Conservation (phyloP, 371 early-diverging fungal species). For the Nematocida ironsii region DNA sequence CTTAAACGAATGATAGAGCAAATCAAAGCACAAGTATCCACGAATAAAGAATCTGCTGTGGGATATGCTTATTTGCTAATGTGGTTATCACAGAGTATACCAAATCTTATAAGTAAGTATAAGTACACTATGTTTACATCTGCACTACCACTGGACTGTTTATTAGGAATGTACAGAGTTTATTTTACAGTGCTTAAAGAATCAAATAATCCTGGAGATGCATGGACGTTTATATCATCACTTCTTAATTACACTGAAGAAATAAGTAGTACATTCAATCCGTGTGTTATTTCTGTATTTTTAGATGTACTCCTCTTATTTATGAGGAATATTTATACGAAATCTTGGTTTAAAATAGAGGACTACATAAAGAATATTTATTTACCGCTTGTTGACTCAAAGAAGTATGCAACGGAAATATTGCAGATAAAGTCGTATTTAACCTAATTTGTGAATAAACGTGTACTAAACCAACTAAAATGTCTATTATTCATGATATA, state of each 20-base stretch:
- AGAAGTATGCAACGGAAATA: neutral
- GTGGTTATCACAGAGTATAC: constrained; percentile 31
- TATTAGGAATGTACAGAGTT: constrained; percentile 61
- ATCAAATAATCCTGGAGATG: constrained; percentile 38
- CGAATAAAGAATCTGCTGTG: constrained; percentile 52
- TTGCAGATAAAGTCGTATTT: neutral
- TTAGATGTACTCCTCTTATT: constrained; percentile 11
- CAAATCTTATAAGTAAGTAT: constrained; percentile 9
- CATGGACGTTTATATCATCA: constrained; percentile 60
- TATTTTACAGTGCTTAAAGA: constrained; percentile 59
- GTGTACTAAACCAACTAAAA: too few species aligned
- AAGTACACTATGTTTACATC: constrained; percentile 32
- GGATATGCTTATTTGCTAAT: constrained; percentile 55
- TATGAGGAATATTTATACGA: neutral
- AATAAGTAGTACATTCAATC: constrained; percentile 32
- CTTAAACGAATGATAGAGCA: constrained; percentile 59
- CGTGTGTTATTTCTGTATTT: constrained; percentile 29
- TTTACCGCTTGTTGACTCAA: constrained; percentile 20
- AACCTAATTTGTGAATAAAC: too few species aligned
- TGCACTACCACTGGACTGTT: constrained; percentile 22
- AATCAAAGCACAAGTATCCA: constrained; percentile 59
- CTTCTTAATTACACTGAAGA: constrained; percentile 56
- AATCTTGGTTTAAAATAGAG: neutral
- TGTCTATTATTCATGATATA: too few species aligned
- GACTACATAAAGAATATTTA: constrained; percentile 13